phyloP scores from a whole-genome alignment of 2,329 filamentous ascomycete species.

The Fusarium verticillioides region DNA sequence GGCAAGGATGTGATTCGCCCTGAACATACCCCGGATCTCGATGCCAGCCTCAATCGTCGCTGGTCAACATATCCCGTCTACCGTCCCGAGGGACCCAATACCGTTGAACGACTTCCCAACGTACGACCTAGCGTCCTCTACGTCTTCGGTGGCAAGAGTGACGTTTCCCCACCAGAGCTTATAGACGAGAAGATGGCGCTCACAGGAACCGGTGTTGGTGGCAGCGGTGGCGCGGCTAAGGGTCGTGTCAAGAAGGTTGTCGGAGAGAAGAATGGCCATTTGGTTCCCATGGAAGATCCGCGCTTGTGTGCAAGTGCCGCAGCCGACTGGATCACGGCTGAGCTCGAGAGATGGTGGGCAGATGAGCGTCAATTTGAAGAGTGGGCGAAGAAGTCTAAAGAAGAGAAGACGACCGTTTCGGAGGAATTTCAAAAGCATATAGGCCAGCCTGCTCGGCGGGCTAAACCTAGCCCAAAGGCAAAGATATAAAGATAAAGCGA shows the following conservation, averaged over 20 bases:
- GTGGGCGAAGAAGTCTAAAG: slow-evolving; percentile 62
- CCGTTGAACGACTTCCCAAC: slow-evolving; percentile 66
- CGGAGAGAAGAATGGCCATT: slow-evolving; percentile 75
- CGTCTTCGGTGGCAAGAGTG: slow-evolving; percentile 71
- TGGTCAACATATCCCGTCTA: slow-evolving; percentile 68
- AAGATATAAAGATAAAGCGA: slow-evolving; percentile 43
- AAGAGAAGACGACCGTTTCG: slow-evolving; percentile 63
- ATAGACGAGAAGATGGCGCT: slow-evolving; percentile 68
- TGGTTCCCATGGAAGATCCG: slow-evolving; percentile 86
- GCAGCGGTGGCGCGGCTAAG: slow-evolving; percentile 71
- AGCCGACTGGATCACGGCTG: slow-evolving; percentile 66
- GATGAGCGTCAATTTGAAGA: slow-evolving; percentile 67
- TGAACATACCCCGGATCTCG: slow-evolving; percentile 58
- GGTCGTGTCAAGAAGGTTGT: slow-evolving; percentile 75
- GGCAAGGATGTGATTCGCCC: slow-evolving; percentile 54
- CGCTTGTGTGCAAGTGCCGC: slow-evolving; percentile 70
- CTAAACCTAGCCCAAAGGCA: slow-evolving; percentile 40
- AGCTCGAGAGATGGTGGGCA: slow-evolving; percentile 66
- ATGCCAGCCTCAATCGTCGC: slow-evolving; percentile 51
- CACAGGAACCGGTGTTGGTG: slow-evolving; percentile 75
- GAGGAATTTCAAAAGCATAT: slow-evolving; percentile 68
- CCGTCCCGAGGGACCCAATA: slow-evolving; percentile 69
- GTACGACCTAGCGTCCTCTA: slow-evolving; percentile 75
- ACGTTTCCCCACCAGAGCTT: slow-evolving; percentile 62
- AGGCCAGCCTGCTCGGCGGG: slow-evolving; percentile 40